A percentile compares a stretch with the other conserved stretches of the same genome.
Conservation (phyloP, 2,329 filamentous ascomycete species). For the Fusarium tricinctum region DNA sequence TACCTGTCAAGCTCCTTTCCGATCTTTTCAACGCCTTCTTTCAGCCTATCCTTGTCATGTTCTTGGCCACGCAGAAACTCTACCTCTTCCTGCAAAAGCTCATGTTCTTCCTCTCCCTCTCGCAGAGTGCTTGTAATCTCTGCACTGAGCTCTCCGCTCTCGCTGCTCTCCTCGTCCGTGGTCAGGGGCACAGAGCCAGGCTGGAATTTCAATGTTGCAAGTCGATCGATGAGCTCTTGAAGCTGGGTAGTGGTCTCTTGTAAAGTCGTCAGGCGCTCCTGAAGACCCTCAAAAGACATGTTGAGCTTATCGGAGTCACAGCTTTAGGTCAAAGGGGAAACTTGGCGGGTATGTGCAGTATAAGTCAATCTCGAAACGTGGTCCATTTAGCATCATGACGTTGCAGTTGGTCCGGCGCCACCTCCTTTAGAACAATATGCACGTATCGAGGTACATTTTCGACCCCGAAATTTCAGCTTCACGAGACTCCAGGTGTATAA, state of each 20-base stretch:
- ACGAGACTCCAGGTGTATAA: constrained; percentile 11
- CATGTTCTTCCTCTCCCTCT: constrained; percentile 85
- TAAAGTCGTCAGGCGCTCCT: constrained; percentile 70
- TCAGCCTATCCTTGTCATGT: constrained; percentile 74
- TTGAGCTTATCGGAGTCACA: constrained; percentile 14
- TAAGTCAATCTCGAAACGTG: constrained; percentile 45
- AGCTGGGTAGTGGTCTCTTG: constrained; percentile 74
- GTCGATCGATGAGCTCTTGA: constrained; percentile 70
- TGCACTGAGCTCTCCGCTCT: constrained; percentile 78
- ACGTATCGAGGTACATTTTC: constrained; percentile 33
- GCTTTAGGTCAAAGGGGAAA: constrained; percentile 1
- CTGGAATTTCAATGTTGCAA: constrained; percentile 70
- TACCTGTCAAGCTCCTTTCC: constrained; percentile 80
- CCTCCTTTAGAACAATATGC: constrained; percentile 47
- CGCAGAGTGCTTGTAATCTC: constrained; percentile 86
- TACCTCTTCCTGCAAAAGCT: constrained; percentile 82
- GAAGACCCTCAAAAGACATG: constrained; percentile 72
- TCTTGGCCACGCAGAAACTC: constrained; percentile 72
- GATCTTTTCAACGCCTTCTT: constrained; percentile 75
- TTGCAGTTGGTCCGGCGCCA: constrained; percentile 28
- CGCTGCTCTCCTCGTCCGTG: constrained; percentile 64
- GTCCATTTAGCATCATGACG: constrained; percentile 46
- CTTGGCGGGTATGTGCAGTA: constrained; percentile 3
- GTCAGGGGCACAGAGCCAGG: constrained; percentile 69
- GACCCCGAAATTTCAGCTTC: constrained; percentile 47